These are phyloP conservation scores for Dryadomyces quercus-mongolicae DNA, from an alignment of 2,329 filamentous ascomycete genomes.

Conservation along the genomic window DNA sequence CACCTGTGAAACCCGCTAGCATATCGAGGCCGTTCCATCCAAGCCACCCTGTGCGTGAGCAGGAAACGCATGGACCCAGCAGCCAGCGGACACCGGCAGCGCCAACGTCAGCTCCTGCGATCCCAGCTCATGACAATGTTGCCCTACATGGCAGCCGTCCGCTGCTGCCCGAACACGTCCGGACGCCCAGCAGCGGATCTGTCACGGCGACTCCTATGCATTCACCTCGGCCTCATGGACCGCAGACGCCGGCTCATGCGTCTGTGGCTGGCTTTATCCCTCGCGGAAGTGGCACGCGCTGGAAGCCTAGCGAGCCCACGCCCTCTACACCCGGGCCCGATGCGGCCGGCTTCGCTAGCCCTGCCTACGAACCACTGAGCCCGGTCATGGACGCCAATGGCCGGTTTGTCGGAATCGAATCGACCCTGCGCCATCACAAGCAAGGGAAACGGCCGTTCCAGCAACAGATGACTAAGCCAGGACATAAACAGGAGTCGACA, in stretches of 20 bases:
- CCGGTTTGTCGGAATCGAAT: background rate
- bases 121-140: background rate
- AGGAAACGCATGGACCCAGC: background rate
- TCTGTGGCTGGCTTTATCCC: conserved; percentile 6
- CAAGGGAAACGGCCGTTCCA: conserved; percentile 6
- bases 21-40: background rate
- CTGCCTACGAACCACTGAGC: conserved; percentile 46
- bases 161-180: conserved; percentile 6
- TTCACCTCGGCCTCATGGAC: conserved; percentile 5
- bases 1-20: background rate
- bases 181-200: background rate
- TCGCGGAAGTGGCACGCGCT: conserved; percentile 38
- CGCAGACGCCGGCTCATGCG: conserved; percentile 6
- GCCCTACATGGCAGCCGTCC: background rate
- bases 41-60: background rate
- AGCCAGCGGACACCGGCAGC: too few species aligned
- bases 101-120: too few species aligned
- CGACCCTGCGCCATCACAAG: background rate
- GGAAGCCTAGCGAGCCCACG: conserved; percentile 40
- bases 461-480: background rate
- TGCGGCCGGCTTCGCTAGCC: conserved; percentile 33
- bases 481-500: background rate
- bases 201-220: conserved; percentile 6
- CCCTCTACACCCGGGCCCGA: conserved; percentile 40
- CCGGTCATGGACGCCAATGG: conserved; percentile 25